Evolutionary conservation across 768 basidiomycete genomes (phyloP), one percentile per base, ranked within the genome.

Genomic region (Clavulina sp.): DNA sequence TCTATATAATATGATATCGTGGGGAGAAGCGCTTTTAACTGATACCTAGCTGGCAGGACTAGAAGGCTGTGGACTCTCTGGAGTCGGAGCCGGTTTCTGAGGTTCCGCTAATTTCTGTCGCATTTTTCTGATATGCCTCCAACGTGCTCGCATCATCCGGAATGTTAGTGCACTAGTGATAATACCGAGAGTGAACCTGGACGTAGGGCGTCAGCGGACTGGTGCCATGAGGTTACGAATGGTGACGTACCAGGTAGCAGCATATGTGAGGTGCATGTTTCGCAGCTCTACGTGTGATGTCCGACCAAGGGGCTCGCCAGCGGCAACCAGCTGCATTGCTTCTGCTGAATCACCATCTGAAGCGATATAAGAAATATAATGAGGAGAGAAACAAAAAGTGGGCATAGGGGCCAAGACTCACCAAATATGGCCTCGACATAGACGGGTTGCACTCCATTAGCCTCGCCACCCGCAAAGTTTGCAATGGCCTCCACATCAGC

Each of bases 251-350:
- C 95, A 99, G 7, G 92, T 99, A 13, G 84, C 75, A 3, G 95
- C 87, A 66, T 99, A 99, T 7, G 88, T 91, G 4, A 86, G 72
- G 67, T 99, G 95, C 33, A 87, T 77, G 64, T 99, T 99, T 46
- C 95, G 74, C 41, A 99, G 68, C 59, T 96, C 88, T 24, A 96
- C 78, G 2, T 76, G 76, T 3, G 88, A 76, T 23, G 80, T 65
- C 48, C 88, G 77, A 38, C 93, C 95, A 43, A 97, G 68, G 2
- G 95, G 95, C 43, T 82, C 70, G 13, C 91, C 95, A 54, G 76
- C 79, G 4, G 67, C 63, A 18, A 86, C 60, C 52, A 70, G 69
- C 26, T 69, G 63, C 28, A 73, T 63, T 21, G 77, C 82, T 51
- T 89, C 80, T 13, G 84, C 87, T 3, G 78, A 77, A 59, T 87